phyloP scores from a whole-genome alignment of 2,329 filamentous ascomycete species.

The Colletotrichum filicis region DNA sequence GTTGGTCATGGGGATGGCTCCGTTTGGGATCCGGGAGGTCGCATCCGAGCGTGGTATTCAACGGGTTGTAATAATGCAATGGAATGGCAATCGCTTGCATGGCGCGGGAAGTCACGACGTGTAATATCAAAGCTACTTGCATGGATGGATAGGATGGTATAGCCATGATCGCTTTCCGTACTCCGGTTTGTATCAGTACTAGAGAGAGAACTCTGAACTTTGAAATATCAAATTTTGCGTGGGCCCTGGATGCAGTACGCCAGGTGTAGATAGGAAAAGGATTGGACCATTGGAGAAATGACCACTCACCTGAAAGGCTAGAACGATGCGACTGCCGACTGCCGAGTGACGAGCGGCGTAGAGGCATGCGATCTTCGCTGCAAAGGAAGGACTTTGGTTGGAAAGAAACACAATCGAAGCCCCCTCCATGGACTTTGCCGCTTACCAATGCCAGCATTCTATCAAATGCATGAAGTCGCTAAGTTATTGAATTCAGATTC shows the following conservation, averaged over 20 bases:
- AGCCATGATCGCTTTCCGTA: not conserved
- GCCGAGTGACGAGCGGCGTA: slow-evolving; percentile 2
- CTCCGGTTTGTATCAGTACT: not conserved
- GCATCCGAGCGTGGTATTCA: slow-evolving; percentile 14
- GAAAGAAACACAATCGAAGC: not conserved
- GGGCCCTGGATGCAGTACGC: not conserved
- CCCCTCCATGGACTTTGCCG: not conserved
- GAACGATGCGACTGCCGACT: slow-evolving; percentile 11
- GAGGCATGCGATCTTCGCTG: not conserved
- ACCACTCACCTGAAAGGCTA: not conserved
- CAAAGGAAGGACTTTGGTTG: not conserved
- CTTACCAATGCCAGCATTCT: not conserved
- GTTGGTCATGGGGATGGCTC: not conserved
- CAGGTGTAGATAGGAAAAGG: not conserved
- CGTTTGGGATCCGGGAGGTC: slow-evolving; percentile 13
- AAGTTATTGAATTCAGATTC: not conserved
- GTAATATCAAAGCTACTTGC: not conserved
- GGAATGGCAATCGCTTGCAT: slow-evolving; percentile 16
- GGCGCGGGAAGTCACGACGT: slow-evolving; percentile 3
- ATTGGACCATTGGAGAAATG: not conserved
- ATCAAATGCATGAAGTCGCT: not conserved
- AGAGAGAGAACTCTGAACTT: not conserved
- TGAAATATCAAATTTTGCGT: not conserved
- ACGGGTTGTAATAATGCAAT: slow-evolving; percentile 14
- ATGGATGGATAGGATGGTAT: not conserved